These are phyloP conservation scores for Hypoxylon sp. DNA, from an alignment of 2,329 filamentous ascomycete species.

Conservation along the genomic window DNA sequence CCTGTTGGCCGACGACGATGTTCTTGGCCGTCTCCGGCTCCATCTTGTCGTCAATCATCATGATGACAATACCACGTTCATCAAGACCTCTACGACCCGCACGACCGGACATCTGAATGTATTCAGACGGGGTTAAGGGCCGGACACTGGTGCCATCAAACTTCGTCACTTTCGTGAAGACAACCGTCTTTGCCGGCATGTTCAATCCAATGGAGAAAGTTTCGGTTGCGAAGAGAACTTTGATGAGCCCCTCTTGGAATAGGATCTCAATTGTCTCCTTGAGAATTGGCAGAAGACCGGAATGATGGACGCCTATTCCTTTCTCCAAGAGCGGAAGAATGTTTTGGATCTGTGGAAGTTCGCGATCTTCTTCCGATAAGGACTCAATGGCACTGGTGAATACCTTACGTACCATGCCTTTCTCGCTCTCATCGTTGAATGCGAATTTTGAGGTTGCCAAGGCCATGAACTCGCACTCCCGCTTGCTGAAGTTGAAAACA, in stretches of 20 bases:
- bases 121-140: slow-evolving; percentile 93
- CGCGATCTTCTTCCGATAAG: slow-evolving; percentile 90
- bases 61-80: slow-evolving; percentile 97
- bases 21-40: slow-evolving; percentile 94
- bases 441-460: slow-evolving; percentile 87
- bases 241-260: slow-evolving; percentile 98
- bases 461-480: slow-evolving; percentile 92
- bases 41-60: slow-evolving; percentile 99
- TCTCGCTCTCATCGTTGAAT: slow-evolving; percentile 97
- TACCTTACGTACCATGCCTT: slow-evolving; percentile 92
- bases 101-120: slow-evolving; percentile 98
- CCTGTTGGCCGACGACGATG: slow-evolving; percentile 96
- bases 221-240: slow-evolving; percentile 97
- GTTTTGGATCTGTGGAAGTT: slow-evolving; percentile 89
- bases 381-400: slow-evolving; percentile 94
- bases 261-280: slow-evolving; percentile 99
- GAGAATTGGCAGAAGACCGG: slow-evolving; percentile 91
- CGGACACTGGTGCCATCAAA: slow-evolving; percentile 86
- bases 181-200: slow-evolving; percentile 99
- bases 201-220: slow-evolving; percentile 99
- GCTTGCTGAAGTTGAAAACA: slow-evolving; percentile 99
- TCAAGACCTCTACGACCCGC: slow-evolving; percentile 97
- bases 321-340: slow-evolving; percentile 89
- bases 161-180: slow-evolving; percentile 97
- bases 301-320: slow-evolving; percentile 98